phyloP scores from a whole-genome alignment of 495 filamentous ascomycete genomes.

The Aspergillus indologenus region DNA sequence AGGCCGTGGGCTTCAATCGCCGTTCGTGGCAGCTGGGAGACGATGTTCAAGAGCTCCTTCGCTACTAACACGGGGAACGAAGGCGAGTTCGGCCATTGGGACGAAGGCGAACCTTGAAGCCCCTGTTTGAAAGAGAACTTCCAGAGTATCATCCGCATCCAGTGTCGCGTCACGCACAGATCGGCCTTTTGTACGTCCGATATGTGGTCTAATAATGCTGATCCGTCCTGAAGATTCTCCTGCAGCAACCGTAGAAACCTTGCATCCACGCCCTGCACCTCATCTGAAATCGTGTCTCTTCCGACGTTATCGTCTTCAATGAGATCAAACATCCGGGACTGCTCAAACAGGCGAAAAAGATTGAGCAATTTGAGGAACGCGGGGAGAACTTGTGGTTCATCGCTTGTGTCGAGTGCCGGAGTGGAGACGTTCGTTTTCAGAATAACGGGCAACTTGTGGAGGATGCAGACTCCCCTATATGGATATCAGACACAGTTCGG shows the following conservation, averaged over 20 bases:
- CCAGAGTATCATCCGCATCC: conserved; percentile 50
- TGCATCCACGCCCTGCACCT: conserved; percentile 8
- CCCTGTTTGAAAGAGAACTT: conserved; percentile 30
- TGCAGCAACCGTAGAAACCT: conserved; percentile 31
- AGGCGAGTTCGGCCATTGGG: conserved; percentile 18
- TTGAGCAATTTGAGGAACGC: conserved; percentile 44
- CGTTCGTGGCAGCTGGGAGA: conserved; percentile 35
- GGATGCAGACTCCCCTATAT: conserved; percentile 37
- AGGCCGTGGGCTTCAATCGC: conserved; percentile 36
- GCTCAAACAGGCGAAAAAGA: conserved; percentile 41
- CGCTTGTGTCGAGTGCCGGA: conserved; percentile 27
- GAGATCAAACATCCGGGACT: conserved; percentile 37
- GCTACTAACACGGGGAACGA: conserved; percentile 41
- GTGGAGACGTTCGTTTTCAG: conserved; percentile 33
- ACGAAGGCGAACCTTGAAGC: background rate
- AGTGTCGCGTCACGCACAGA: conserved; percentile 45
- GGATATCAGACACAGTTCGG: background rate
- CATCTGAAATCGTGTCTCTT: conserved; percentile 14
- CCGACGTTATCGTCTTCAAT: conserved; percentile 30
- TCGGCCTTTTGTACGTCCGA: conserved; percentile 46
- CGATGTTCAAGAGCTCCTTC: conserved; percentile 37
- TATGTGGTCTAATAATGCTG: conserved; percentile 21
- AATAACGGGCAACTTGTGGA: conserved; percentile 42
- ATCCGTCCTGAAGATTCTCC: conserved; percentile 32
- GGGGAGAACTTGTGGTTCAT: conserved; percentile 33